Evolutionary conservation across 2,329 filamentous ascomycete species (phyloP).

Genomic region (Uncinocarpus reesii): DNA sequence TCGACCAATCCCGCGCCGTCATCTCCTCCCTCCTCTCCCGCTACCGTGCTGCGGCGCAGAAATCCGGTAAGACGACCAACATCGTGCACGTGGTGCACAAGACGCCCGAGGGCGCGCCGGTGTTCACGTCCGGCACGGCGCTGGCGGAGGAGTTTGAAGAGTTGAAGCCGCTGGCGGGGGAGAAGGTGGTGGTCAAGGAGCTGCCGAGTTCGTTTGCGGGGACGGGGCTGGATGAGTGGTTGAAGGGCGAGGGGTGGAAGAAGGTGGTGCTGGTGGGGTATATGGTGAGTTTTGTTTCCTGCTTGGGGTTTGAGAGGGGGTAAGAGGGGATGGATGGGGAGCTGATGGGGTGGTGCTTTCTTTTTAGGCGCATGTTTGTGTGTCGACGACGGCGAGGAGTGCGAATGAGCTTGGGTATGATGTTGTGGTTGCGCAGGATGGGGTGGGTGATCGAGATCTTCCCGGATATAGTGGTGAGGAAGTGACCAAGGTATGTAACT

Average conservation of each 20-base stretch:
- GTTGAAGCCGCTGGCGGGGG: slow-evolving; percentile 43
- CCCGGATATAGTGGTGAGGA: slow-evolving; percentile 50
- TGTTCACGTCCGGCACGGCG: slow-evolving; percentile 54
- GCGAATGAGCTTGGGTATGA: slow-evolving; percentile 54
- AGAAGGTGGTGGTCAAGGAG: slow-evolving; percentile 51
- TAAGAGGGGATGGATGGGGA: background rate
- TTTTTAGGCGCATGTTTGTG: slow-evolving; percentile 51
- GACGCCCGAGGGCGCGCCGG: slow-evolving; percentile 50
- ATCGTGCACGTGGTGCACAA: slow-evolving; percentile 54
- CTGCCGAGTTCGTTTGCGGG: slow-evolving; percentile 51
- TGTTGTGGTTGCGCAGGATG: slow-evolving; percentile 51
- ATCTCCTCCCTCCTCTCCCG: slow-evolving; percentile 49
- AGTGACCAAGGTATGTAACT: slow-evolving; percentile 34
- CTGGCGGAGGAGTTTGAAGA: slow-evolving; percentile 54
- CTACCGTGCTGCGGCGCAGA: slow-evolving; percentile 46
- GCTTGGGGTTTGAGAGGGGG: background rate
- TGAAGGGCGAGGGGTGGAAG: slow-evolving; percentile 43
- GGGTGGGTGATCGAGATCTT: slow-evolving; percentile 56
- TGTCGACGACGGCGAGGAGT: slow-evolving; percentile 53
- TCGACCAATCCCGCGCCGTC: slow-evolving; percentile 44
- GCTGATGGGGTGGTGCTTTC: background rate
- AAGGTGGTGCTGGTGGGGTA: slow-evolving; percentile 48
- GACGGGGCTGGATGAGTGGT: slow-evolving; percentile 47
- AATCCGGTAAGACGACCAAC: slow-evolving; percentile 31
- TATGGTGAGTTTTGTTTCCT: slow-evolving; percentile 18